A percentile compares a stretch with the other conserved stretches of the same genome.
phyloP scores from a whole-genome alignment of 768 basidiomycete genomes.

The Pleurotus platypus region DNA sequence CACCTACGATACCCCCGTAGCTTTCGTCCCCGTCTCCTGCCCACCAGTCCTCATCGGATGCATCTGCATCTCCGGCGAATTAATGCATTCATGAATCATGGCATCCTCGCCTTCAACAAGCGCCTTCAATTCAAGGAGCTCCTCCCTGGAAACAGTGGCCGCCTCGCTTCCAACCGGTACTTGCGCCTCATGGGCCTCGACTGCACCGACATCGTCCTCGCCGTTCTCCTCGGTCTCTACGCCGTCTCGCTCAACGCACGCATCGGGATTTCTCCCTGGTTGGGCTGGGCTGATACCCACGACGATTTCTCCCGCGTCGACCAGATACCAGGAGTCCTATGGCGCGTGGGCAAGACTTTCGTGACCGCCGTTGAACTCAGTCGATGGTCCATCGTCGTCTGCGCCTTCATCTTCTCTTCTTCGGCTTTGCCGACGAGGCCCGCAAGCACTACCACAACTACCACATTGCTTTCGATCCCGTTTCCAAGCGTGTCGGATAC shows the following conservation, averaged over 20 bases:
- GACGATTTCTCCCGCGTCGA: conserved; percentile 41
- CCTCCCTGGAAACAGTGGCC: conserved; percentile 29
- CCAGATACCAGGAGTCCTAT: conserved; percentile 36
- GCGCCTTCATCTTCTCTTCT: conserved; percentile 63
- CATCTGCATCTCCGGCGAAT: background rate
- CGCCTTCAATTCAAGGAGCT: conserved; percentile 40
- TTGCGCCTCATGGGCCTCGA: conserved; percentile 57
- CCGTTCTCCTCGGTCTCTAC: conserved; percentile 39
- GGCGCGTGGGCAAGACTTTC: conserved; percentile 27
- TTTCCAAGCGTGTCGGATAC: conserved; percentile 35
- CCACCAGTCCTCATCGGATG: conserved; percentile 1
- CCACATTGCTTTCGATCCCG: conserved; percentile 28
- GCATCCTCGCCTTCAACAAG: conserved; percentile 37
- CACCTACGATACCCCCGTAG: conserved; percentile 40
- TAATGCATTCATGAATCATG: conserved; percentile 17
- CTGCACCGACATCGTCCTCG: conserved; percentile 40
- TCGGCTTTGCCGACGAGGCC: conserved; percentile 64
- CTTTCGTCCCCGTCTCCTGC: background rate
- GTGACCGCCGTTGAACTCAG: conserved; percentile 33
- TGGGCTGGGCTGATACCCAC: conserved; percentile 50
- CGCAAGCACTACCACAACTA: conserved; percentile 38
- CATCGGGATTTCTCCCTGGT: conserved; percentile 36
- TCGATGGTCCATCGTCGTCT: conserved; percentile 45
- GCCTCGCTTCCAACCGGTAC: conserved; percentile 46
- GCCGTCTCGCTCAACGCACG: conserved; percentile 32